Percentiles rank a stretch among this genome's conserved stretches.
These are phyloP conservation scores for Tolypocladium amazonense DNA, from an alignment of 2,329 filamentous ascomycete species.

Conservation along the genomic window DNA sequence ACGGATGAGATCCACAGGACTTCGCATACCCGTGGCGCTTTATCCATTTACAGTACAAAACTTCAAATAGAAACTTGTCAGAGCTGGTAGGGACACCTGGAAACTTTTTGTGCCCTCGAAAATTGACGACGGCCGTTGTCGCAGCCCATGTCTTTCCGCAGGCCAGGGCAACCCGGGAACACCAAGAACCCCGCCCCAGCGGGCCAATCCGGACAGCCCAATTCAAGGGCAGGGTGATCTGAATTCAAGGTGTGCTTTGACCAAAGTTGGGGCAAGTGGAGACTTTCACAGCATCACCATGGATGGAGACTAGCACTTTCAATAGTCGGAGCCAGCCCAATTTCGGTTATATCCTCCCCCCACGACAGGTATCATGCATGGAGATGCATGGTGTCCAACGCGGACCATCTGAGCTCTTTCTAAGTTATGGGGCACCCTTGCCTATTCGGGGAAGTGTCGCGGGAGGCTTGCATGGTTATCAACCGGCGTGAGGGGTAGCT, in stretches of 20 bases:
- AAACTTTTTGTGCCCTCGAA: no score
- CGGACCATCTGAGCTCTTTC: neutral
- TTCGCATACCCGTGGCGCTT: no score
- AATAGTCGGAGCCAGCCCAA: neutral
- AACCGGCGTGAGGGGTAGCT: neutral
- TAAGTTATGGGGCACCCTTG: neutral
- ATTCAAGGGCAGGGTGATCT: neutral
- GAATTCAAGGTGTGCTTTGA: neutral
- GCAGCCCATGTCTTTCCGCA: no score
- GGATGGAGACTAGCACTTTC: neutral
- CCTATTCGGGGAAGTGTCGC: neutral
- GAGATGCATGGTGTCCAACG: neutral
- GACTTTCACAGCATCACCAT: neutral
- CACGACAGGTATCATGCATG: neutral
- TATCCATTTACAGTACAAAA: neutral
- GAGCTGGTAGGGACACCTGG: no score
- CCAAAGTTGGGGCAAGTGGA: neutral
- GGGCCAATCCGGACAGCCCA: neutral
- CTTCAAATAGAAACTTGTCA: no score
- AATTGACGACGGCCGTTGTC: neutral
- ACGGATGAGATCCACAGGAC: no score
- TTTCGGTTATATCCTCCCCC: neutral
- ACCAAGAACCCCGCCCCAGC: neutral
- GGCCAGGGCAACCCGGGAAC: neutral
- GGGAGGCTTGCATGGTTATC: neutral